Evolutionary conservation across 345 rosid species (phyloP).

Genomic region (Gossypium herbaceum): DNA sequence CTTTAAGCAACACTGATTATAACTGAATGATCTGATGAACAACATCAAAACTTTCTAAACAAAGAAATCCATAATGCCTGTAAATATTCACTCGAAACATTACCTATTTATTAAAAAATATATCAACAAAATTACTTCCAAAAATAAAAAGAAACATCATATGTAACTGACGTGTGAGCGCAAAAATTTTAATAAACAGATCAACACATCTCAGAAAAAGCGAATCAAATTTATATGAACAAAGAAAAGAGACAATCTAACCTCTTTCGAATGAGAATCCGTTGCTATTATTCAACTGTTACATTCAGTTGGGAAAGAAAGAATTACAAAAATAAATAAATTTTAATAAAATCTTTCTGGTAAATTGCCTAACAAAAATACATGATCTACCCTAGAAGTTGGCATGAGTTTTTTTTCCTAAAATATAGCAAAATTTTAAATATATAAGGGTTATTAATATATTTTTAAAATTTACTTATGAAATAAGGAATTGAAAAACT

Average conservation of each 20-base stretch:
- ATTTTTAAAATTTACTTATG: no score
- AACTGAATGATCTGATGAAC: neutral
- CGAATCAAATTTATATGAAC: slow-evolving; percentile 3
- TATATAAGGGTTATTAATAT: neutral
- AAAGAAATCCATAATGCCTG: neutral
- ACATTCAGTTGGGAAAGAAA: slow-evolving; percentile 33
- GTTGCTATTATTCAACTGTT: slow-evolving; percentile 33
- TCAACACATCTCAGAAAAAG: neutral
- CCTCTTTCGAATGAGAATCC: slow-evolving; percentile 57
- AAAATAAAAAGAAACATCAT: neutral
- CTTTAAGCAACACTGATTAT: neutral
- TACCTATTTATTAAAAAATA: neutral
- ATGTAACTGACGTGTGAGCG: neutral
- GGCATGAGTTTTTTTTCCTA: neutral
- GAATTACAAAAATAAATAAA: neutral
- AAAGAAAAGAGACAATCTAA: slow-evolving; percentile 23
- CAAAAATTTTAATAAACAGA: neutral
- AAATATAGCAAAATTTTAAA: slow-evolving; percentile 1
- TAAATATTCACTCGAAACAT: neutral
- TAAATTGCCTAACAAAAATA: neutral
- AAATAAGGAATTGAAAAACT: neutral
- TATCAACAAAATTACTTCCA: neutral
- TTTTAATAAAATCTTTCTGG: neutral
- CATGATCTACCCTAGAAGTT: neutral
- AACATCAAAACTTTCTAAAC: neutral